phyloP scores from a whole-genome alignment of 306 rosid genomes.

The Casuarina cunninghamiana region DNA sequence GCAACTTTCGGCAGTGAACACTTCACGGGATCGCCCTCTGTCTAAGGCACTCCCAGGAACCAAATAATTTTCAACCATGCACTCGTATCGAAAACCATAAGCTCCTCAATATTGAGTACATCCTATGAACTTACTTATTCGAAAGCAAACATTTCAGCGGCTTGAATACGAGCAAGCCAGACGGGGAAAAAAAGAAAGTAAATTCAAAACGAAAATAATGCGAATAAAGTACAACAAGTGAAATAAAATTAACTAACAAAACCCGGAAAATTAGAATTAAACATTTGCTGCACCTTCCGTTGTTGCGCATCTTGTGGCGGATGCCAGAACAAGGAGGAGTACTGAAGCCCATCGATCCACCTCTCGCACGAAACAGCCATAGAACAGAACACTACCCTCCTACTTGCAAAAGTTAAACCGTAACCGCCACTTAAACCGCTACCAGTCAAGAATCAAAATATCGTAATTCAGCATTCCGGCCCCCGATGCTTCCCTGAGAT shows the following conservation, averaged over 20 bases:
- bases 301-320: constrained; percentile 72
- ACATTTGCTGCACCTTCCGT: constrained; percentile 47
- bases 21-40: not conserved
- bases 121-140: not conserved
- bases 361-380: constrained; percentile 68
- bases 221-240: not conserved
- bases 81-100: not conserved
- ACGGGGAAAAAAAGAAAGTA: not conserved
- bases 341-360: constrained; percentile 74
- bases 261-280: not conserved
- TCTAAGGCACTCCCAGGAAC: not conserved
- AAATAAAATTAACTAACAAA: not conserved
- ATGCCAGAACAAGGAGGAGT: constrained; percentile 85
- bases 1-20: not conserved
- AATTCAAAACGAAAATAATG: not conserved
- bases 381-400: constrained; percentile 30
- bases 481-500: not conserved
- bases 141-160: not conserved
- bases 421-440: constrained; percentile 30
- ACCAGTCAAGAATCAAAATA: constrained; percentile 59
- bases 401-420: not conserved
- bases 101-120: not conserved
- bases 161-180: not conserved
- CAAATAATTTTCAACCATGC: not conserved
- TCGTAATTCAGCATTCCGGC: constrained; percentile 55